Conservation (phyloP, 1,284 basidiomycete species). For the Leccinum pallidistipes region DNA sequence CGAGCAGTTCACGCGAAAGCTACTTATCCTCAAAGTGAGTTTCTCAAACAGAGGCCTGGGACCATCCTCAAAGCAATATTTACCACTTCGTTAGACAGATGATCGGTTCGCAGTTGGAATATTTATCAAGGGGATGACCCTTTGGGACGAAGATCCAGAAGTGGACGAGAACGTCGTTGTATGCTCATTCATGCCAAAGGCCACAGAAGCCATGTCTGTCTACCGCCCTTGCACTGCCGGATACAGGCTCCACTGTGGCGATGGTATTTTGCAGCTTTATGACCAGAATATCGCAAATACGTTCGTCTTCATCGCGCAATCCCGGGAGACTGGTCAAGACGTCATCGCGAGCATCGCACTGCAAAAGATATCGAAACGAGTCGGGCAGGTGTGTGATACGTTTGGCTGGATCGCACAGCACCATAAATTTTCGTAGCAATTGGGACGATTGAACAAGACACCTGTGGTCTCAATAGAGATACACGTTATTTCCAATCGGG, state of each 20-base stretch:
- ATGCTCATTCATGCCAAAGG: slow-evolving; percentile 58
- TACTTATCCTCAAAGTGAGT: slow-evolving; percentile 58
- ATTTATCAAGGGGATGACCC: slow-evolving; percentile 58
- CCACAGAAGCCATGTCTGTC: slow-evolving; percentile 45
- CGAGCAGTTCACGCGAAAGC: slow-evolving; percentile 54
- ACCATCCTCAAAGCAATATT: not conserved
- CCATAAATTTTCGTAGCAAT: slow-evolving; percentile 45
- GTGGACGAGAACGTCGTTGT: slow-evolving; percentile 60
- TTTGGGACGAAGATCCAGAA: slow-evolving; percentile 62
- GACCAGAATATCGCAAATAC: slow-evolving; percentile 52
- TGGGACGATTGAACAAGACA: slow-evolving; percentile 52
- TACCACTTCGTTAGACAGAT: slow-evolving; percentile 45
- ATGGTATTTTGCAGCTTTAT: slow-evolving; percentile 56
- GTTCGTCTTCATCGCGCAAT: slow-evolving; percentile 56
- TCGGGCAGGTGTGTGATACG: slow-evolving; percentile 44
- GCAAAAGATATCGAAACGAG: slow-evolving; percentile 55
- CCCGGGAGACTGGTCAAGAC: slow-evolving; percentile 45
- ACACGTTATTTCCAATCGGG: slow-evolving; percentile 67
- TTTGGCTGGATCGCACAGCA: no score
- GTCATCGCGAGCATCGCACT: slow-evolving; percentile 59
- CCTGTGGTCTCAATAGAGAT: slow-evolving; percentile 56
- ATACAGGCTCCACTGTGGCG: slow-evolving; percentile 55
- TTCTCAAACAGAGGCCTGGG: not conserved
- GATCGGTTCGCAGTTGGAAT: slow-evolving; percentile 60
- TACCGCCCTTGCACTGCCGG: slow-evolving; percentile 52